Evolutionary conservation across 1,139 yeast genomes (phyloP), one percentile per base, ranked within the genome.

Genomic region (Suhomyces terraborum): DNA sequence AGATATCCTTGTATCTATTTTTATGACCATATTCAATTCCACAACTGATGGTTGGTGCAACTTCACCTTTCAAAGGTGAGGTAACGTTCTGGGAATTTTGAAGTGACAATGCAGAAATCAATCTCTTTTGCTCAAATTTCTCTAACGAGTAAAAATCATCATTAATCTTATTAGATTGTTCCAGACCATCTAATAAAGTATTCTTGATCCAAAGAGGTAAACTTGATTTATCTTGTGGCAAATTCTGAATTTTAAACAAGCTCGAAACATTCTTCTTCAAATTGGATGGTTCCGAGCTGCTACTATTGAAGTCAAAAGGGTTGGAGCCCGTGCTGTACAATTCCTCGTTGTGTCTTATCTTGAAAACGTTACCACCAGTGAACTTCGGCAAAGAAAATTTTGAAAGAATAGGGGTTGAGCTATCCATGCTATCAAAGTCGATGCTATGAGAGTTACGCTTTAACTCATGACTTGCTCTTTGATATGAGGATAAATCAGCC

Each of bases 1-100:
- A 75, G 36, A 88, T 84, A 58, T 88, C 89, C 48, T 85, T 81
- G 64, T 88, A 88, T 43, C 96, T 64, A 61, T 88, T 88, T 58
- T 87, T 82, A 49, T 73, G 69, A 12, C 95, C 94, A 44, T 75
- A 74, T 58, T 87, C 95, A 40, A 87, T 78, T 2, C 95, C 95
- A 20, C 64, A 51, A 48, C 69, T 65, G 30, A 72, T 64, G 8
- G 53, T 51, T 8, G 67, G 66, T 19, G 56, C 45, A 10, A 40
- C 52, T 36, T 51, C 60, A 10, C 37, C 50, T 5, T 36, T 29
- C 34, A 48, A 35, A 4, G 46, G 48, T 8, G 48, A 45, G 14
- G 25, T 10, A 2, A 36, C 23, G 6, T 26, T 36, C 8, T 38
- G 27, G 6, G 45, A 33, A 30, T 42, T 49, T 25, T 43, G 43